Evolutionary conservation across 2,329 filamentous ascomycete species (phyloP), one percentile per base, ranked within the genome.

Genomic region (Penicillium thymicola): DNA sequence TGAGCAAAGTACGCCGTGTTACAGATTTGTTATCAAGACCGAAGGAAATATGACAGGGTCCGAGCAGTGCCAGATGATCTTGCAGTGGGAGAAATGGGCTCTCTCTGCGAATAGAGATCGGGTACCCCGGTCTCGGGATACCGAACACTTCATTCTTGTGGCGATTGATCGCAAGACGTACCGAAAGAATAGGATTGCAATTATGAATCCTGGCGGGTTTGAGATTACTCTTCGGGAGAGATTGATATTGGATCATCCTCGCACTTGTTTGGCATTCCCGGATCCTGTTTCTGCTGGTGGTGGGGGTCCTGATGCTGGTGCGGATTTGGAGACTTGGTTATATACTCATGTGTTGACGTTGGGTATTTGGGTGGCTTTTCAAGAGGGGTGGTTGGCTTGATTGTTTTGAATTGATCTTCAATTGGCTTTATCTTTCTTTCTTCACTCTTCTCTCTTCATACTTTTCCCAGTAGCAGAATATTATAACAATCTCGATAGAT

Each of bases 271-370:
- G 51, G 55, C 61, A 30, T 45, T 66, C 30, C 58, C 57, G n/a
- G 51, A 41, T 48, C 56, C 61, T 21, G 28, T 51, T 23, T 51
- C 43, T 40, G 32, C 27, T 55, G 43, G 9, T 49, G 14, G 14
- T 6, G 34, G 5, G 14, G 6, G 14, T 36, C 34, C 2, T 2
- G 34, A 36, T n/a, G 2, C 14, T 36, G 56, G 64, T 37, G 55
- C 63, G 51, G 40, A 48, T 34, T 54, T 70, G 48, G 59, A 69
- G 21, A 57, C 52, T 27, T 61, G 51, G 61, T 43, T 74, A 37
- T 65, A 70, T 61, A 70, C 70, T 18, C 51, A 66, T 11, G 59
- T 72, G 50, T 58, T 74, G 52, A 65, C 70, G 47, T 42, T 72
- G 54, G 67, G 71, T 32, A 60, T 69, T 4, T 68, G 68, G 60